Conservation (phyloP, 768 basidiomycete species). For the Trametes punicea region DNA sequence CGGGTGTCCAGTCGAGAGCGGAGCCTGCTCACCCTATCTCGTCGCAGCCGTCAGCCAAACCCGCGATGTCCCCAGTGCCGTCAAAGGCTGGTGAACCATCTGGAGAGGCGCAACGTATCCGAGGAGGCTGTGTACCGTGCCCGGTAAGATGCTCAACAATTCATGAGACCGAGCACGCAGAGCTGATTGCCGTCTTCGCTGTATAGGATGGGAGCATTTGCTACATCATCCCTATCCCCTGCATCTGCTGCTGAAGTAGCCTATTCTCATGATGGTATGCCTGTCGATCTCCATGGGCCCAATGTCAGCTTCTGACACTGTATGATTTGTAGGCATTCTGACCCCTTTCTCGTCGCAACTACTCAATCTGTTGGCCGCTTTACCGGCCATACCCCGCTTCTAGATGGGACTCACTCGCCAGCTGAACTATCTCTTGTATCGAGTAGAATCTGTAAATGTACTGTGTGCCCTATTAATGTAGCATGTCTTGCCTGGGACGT, state of each 20-base stretch:
- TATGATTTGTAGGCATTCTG: too few relatives aligned
- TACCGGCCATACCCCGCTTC: too few relatives aligned
- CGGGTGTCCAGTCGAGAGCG: neutral
- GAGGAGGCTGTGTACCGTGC: slow-evolving; percentile 5
- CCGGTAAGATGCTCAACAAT: neutral
- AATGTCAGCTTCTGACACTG: too few relatives aligned
- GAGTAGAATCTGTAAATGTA: too few relatives aligned
- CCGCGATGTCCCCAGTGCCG: neutral
- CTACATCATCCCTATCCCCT: slow-evolving; percentile 10
- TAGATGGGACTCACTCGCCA: too few relatives aligned
- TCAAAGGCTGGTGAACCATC: neutral
- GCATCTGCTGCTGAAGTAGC: slow-evolving; percentile 1
- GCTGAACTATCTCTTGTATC: too few relatives aligned
- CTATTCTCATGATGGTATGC: neutral
- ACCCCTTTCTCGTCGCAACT: too few relatives aligned
- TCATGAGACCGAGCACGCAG: neutral
- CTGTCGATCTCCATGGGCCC: too few relatives aligned
- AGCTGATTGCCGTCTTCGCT: neutral
- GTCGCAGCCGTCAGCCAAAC: neutral
- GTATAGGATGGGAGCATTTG: slow-evolving; percentile 7
- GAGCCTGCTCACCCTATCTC: neutral
- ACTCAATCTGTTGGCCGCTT: too few relatives aligned
- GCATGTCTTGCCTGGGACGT: too few relatives aligned
- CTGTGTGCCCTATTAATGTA: too few relatives aligned
- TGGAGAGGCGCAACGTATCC: neutral